phyloP scores from a whole-genome alignment of 2,329 filamentous ascomycete genomes.

The Emergomyces orientalis region DNA sequence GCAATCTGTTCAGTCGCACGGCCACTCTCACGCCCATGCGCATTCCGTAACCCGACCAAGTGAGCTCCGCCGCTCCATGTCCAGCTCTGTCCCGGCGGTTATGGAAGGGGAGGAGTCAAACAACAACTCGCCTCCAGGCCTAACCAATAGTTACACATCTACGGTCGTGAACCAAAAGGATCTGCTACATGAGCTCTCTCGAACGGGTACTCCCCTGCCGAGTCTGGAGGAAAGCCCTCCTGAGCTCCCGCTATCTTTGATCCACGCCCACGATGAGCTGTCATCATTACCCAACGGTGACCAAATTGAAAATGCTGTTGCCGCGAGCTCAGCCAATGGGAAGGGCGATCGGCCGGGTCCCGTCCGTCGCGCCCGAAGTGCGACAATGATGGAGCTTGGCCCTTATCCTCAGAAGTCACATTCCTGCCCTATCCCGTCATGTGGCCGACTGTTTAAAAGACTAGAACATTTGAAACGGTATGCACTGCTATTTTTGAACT shows the following conservation, averaged over 20 bases:
- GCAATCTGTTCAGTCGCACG: constrained; percentile 30
- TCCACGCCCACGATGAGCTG: constrained; percentile 60
- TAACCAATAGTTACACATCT: constrained; percentile 61
- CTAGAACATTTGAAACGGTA: constrained; percentile 99
- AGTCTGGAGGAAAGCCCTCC: constrained; percentile 74
- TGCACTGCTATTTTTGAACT: constrained; percentile 40
- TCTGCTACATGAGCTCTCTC: constrained; percentile 65
- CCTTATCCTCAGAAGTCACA: constrained; percentile 97
- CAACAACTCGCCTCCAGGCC: constrained; percentile 68
- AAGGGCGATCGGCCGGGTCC: constrained; percentile 51
- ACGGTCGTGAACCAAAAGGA: constrained; percentile 70
- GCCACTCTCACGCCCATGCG: constrained; percentile 36
- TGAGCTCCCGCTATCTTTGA: constrained; percentile 56
- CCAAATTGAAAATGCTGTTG: constrained; percentile 42
- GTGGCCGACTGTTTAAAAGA: constrained; percentile 94
- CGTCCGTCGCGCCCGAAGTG: constrained; percentile 81
- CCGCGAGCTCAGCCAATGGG: constrained; percentile 45
- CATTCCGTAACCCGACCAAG: constrained; percentile 59
- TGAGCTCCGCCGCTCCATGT: constrained; percentile 84
- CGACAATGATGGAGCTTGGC: constrained; percentile 91
- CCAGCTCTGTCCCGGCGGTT: constrained; percentile 72
- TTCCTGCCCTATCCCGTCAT: constrained; percentile 97
- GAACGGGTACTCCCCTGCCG: constrained; percentile 82
- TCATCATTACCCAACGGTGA: constrained; percentile 55
- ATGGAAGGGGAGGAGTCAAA: constrained; percentile 69